phyloP scores from a whole-genome alignment of 352 stramenopile species.

The Phytophthora nicotianae region DNA sequence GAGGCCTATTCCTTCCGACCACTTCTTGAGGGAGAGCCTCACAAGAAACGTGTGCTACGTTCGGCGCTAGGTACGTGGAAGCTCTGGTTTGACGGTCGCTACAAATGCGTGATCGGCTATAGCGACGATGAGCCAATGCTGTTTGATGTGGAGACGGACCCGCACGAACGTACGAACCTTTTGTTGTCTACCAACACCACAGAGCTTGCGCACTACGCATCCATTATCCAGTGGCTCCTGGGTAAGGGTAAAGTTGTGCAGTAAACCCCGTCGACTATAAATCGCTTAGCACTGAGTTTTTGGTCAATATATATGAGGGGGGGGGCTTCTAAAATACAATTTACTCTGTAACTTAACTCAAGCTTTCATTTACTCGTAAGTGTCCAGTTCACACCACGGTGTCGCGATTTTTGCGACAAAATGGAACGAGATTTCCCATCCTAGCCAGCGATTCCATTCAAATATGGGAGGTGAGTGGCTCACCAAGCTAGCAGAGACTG shows the following conservation, averaged over 20 bases:
- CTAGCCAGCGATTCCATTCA: no score
- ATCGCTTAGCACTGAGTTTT: not conserved
- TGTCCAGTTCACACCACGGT: no score
- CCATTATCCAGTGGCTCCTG: constrained; percentile 36
- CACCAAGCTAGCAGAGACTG: constrained; percentile 1
- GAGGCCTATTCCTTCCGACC: constrained; percentile 34
- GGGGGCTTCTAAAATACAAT: not conserved
- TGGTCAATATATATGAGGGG: not conserved
- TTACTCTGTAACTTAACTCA: not conserved
- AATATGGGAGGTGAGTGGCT: not conserved
- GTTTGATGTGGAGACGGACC: constrained; percentile 37
- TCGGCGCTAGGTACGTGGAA: constrained; percentile 39
- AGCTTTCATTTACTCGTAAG: not conserved
- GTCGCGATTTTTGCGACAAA: constrained; percentile 14
- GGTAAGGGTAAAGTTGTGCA: constrained; percentile 31
- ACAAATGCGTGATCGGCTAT: constrained; percentile 43
- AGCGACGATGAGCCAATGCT: constrained; percentile 37
- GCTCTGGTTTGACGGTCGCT: constrained; percentile 40
- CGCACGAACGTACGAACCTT: constrained; percentile 37
- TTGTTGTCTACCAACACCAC: constrained; percentile 25
- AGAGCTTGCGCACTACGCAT: constrained; percentile 24
- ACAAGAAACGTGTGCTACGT: constrained; percentile 29
- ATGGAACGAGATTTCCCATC: no score
- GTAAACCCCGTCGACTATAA: constrained; percentile 7
- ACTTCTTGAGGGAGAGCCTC: constrained; percentile 23